Percentiles rank a stretch among this genome's conserved stretches.
Conservation (phyloP, 148 eudicot species). For the Rhododendron ferrugineum region DNA sequence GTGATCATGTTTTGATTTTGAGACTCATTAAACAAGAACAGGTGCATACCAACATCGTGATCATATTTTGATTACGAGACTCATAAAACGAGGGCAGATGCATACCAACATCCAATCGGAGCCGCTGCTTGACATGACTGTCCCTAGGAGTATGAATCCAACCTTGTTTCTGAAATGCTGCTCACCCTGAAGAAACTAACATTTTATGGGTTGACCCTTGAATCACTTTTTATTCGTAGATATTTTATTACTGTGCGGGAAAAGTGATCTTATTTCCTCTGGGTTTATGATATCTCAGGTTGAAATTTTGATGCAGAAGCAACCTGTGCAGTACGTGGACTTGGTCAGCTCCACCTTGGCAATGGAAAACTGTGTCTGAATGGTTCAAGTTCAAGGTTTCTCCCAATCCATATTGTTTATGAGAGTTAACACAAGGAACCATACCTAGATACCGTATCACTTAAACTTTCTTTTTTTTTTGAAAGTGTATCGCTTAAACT, state of each 20-base stretch:
- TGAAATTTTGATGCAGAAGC: slow-evolving; percentile 1
- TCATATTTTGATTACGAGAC: background rate
- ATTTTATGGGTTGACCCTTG: background rate
- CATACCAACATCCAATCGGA: slow-evolving; percentile 33
- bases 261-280: slow-evolving; percentile 2
- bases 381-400: background rate
- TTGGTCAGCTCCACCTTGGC: slow-evolving; percentile 8
- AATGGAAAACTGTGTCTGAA: background rate
- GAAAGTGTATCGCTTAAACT: background rate
- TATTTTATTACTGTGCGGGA: background rate
- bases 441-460: background rate
- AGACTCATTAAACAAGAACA: background rate
- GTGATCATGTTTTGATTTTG: background rate
- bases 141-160: slow-evolving; percentile 7
- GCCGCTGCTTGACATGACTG: slow-evolving; percentile 33
- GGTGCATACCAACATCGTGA: slow-evolving; percentile 26
- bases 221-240: slow-evolving; percentile 2
- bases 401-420: background rate
- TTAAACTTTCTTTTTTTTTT: background rate
- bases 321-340: background rate
- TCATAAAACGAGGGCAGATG: background rate
- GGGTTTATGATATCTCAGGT: background rate
- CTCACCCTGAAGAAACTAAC: background rate
- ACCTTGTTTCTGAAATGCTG: slow-evolving; percentile 6
- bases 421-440: background rate